Percentiles rank a stretch among this genome's conserved stretches.
phyloP scores from a whole-genome alignment of 495 filamentous ascomycete species.

The Trichocladium uniseriatum region DNA sequence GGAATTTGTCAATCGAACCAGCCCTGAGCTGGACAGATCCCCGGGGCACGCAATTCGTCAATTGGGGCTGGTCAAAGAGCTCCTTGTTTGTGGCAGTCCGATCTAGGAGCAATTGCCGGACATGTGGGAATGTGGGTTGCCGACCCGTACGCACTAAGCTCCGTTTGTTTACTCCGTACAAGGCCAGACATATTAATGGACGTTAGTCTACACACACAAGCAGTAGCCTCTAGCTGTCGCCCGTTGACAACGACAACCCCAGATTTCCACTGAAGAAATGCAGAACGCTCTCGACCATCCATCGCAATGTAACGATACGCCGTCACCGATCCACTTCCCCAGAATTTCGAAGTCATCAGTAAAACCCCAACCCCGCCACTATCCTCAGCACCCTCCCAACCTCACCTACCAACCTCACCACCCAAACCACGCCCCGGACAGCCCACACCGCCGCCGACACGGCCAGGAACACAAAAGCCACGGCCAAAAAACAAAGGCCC shows the following conservation, averaged over 20 bases:
- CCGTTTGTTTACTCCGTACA: too few species aligned
- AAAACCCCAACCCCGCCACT: constrained; percentile 14
- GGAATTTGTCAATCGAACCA: not conserved
- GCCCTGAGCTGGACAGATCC: not conserved
- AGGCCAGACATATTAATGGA: too few species aligned
- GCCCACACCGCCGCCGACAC: constrained; percentile 11
- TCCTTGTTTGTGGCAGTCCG: not conserved
- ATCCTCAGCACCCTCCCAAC: constrained; percentile 9
- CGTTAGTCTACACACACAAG: too few species aligned
- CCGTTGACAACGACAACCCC: too few species aligned
- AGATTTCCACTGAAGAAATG: too few species aligned
- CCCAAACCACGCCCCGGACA: constrained; percentile 12
- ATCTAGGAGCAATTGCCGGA: not conserved
- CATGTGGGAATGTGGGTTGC: not conserved
- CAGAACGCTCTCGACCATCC: too few species aligned
- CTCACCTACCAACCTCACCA: constrained; percentile 2
- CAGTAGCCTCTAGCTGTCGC: too few species aligned
- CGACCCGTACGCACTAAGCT: too few species aligned
- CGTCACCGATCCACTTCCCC: not conserved
- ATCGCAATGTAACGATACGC: not conserved
- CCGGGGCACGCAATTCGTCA: not conserved
- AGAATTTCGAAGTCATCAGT: not conserved
- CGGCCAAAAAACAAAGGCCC: constrained; percentile 16
- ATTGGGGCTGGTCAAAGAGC: too few species aligned
- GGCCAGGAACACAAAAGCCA: constrained; percentile 15